A percentile compares a stretch with the other conserved stretches of the same genome.
These are phyloP conservation scores for Rhizopus stolonifer DNA, from an alignment of 371 early-diverging fungal genomes.

Conservation along the genomic window DNA sequence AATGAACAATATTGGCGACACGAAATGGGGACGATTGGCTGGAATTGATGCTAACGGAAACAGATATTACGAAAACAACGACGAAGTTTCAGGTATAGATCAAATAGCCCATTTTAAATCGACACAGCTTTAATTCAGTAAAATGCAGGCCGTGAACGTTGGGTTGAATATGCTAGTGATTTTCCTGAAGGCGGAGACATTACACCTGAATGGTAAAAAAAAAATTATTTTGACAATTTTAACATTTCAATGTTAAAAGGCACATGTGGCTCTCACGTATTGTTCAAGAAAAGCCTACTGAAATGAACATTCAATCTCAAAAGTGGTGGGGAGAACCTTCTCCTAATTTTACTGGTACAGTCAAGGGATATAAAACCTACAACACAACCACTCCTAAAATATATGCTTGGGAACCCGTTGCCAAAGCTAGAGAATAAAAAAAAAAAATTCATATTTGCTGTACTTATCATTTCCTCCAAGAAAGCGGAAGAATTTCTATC, in stretches of 20 bases:
- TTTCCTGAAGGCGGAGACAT: constrained; percentile 77
- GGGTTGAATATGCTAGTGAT: constrained; percentile 84
- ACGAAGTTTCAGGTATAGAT: constrained; percentile 78
- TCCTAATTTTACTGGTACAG: constrained; percentile 73
- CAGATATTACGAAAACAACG: constrained; percentile 87
- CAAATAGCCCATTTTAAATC: no score
- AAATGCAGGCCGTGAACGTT: constrained; percentile 79
- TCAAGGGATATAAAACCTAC: constrained; percentile 79
- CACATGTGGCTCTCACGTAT: constrained; percentile 89
- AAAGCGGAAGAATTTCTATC: no score
- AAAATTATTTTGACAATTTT: not conserved
- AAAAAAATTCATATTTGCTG: no score
- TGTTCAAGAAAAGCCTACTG: constrained; percentile 81
- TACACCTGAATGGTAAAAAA: constrained; percentile 84
- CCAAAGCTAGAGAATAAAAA: constrained; percentile 46
- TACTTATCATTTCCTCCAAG: no score
- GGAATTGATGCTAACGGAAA: constrained; percentile 89
- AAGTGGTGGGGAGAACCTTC: constrained; percentile 53
- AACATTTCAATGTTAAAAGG: constrained; percentile 45
- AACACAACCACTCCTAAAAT: constrained; percentile 86
- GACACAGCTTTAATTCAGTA: not conserved
- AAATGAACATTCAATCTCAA: constrained; percentile 39
- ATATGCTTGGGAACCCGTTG: constrained; percentile 75
- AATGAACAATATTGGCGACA: constrained; percentile 75
- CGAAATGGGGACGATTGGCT: constrained; percentile 81